phyloP scores from a whole-genome alignment of 768 basidiomycete species.

The Mycena vulgaris region DNA sequence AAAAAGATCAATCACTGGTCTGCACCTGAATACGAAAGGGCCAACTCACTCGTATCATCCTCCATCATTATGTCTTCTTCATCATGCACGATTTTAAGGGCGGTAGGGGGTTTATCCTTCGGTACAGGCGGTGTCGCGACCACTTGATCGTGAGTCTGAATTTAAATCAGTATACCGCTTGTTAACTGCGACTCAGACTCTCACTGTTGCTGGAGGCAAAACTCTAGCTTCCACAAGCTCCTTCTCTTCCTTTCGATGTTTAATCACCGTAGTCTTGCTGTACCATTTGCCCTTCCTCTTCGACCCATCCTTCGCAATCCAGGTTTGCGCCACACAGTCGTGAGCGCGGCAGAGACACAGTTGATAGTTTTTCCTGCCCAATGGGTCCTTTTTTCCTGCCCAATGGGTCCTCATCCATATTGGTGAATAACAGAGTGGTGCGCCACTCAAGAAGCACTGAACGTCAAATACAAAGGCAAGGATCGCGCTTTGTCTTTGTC shows the following conservation, averaged over 20 bases:
- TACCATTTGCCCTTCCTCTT: constrained; percentile 15
- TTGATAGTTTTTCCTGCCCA: constrained; percentile 1
- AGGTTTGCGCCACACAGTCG: constrained; percentile 7
- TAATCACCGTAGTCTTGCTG: not conserved
- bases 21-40: not conserved
- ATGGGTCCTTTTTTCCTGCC: not conserved
- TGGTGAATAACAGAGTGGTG: too few relatives aligned
- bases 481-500: not conserved
- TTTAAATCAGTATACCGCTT: not conserved
- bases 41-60: not conserved
- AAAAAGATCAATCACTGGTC: not conserved
- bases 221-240: not conserved
- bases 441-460: too few relatives aligned
- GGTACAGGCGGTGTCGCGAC: not conserved
- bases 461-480: not conserved
- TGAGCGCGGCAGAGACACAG: constrained; percentile 11
- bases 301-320: constrained; percentile 3
- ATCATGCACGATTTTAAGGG: not conserved
- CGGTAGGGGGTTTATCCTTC: too few relatives aligned
- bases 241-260: not conserved
- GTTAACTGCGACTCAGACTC: not conserved
- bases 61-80: too few relatives aligned
- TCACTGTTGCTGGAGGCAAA: constrained; percentile 17
- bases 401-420: too few relatives aligned
- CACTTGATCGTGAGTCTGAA: not conserved